Percentiles rank a stretch among this genome's conserved stretches.
Conservation (phyloP, 257 asterid genomes). For the Handroanthus guayacan region DNA sequence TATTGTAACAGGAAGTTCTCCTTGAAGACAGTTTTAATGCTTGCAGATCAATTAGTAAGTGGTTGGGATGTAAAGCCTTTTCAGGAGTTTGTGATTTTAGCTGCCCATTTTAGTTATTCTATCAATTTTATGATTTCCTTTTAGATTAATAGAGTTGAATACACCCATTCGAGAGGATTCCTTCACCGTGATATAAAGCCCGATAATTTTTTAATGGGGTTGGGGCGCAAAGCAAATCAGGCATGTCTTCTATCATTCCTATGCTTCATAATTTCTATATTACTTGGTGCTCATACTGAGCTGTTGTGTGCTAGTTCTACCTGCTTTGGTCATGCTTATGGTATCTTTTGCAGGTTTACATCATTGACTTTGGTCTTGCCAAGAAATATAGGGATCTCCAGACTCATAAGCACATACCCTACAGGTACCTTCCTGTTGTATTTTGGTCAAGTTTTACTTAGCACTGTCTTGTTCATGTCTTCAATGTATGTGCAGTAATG, state of each 20-base stretch:
- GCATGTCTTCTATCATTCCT: slow-evolving; percentile 42
- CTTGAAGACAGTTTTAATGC: slow-evolving; percentile 89
- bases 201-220: slow-evolving; percentile 92
- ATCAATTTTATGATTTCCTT: slow-evolving; percentile 28
- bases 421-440: slow-evolving; percentile 54
- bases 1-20: slow-evolving; percentile 83
- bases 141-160: slow-evolving; percentile 96
- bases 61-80: slow-evolving; percentile 25
- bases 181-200: slow-evolving; percentile 99
- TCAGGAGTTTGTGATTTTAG: slow-evolving; percentile 29
- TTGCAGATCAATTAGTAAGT: slow-evolving; percentile 91
- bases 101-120: slow-evolving; percentile 24
- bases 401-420: slow-evolving; percentile 83
- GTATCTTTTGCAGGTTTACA: slow-evolving; percentile 61
- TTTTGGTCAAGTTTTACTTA: slow-evolving; percentile 13
- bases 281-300: slow-evolving; percentile 8
- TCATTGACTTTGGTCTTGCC: slow-evolving; percentile 92
- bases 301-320: background rate
- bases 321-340: slow-evolving; percentile 26
- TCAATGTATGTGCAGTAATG: slow-evolving; percentile 1
- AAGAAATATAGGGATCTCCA: slow-evolving; percentile 80
- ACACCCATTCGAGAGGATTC: slow-evolving; percentile 93
- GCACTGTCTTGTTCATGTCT: slow-evolving; percentile 13
- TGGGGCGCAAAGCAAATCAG: slow-evolving; percentile 99
- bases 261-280: background rate